Evolutionary conservation across 257 asterid genomes (phyloP).

Genomic region (Solanum stenotomum): DNA sequence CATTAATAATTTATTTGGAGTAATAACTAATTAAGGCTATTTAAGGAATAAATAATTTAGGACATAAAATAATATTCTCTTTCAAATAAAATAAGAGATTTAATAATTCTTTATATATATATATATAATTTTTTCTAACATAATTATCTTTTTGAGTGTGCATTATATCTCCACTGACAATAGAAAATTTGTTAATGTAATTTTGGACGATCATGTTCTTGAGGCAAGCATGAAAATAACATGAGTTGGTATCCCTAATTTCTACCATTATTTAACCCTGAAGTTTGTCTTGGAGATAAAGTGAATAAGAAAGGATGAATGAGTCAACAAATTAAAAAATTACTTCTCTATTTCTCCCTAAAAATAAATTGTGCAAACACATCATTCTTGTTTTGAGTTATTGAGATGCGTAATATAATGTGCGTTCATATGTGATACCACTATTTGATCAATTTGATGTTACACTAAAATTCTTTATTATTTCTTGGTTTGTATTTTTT

Average conservation of each 20-base stretch:
- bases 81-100: not conserved
- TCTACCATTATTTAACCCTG: no score
- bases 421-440: not conserved
- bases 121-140: no score
- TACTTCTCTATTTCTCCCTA: not conserved
- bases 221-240: not conserved
- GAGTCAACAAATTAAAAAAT: no score
- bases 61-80: not conserved
- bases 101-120: no score
- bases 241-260: not conserved
- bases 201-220: not conserved
- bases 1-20: not conserved
- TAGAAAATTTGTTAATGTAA: not conserved
- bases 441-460: not conserved
- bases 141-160: not conserved
- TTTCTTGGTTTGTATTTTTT: not conserved
- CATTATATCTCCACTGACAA: not conserved
- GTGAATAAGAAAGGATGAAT: no score
- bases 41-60: not conserved
- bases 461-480: not conserved
- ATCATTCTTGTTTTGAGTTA: not conserved
- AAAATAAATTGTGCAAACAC: not conserved
- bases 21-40: not conserved
- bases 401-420: not conserved
- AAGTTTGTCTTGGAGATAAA: no score